Conservation (phyloP, 768 basidiomycete species). For the Mrakia blollopis region DNA sequence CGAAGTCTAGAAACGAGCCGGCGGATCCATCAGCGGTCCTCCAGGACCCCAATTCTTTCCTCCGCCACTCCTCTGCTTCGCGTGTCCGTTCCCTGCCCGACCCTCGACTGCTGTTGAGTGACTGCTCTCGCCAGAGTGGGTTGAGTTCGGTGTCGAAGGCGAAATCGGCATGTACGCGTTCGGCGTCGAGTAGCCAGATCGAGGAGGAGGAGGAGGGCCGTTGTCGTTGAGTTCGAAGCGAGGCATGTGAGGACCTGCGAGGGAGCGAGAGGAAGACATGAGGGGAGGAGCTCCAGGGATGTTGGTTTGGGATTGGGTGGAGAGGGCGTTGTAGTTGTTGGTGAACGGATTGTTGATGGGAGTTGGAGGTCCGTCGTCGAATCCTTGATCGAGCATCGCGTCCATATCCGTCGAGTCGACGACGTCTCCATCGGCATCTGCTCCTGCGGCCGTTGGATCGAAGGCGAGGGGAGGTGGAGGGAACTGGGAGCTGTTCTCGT, state of each 20-base stretch:
- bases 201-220: slow-evolving; percentile 4
- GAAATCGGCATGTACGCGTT: slow-evolving; percentile 15
- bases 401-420: slow-evolving; percentile 74
- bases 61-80: slow-evolving; percentile 43
- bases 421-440: slow-evolving; percentile 45
- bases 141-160: slow-evolving; percentile 27
- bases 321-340: slow-evolving; percentile 8
- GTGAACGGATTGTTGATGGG: background rate
- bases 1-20: slow-evolving; percentile 3
- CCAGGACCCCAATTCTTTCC: slow-evolving; percentile 31
- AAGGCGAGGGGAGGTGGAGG: slow-evolving; percentile 81
- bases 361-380: slow-evolving; percentile 59
- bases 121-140: slow-evolving; percentile 13
- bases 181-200: slow-evolving; percentile 13
- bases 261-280: background rate
- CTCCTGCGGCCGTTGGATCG: slow-evolving; percentile 45
- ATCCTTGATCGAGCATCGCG: slow-evolving; percentile 86
- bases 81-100: slow-evolving; percentile 39
- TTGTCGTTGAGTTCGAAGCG: slow-evolving; percentile 31
- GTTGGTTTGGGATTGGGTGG: background rate
- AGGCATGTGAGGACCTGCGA: slow-evolving; percentile 11
- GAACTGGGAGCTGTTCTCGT: slow-evolving; percentile 66
- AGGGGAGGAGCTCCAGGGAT: background rate
- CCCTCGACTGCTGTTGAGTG: slow-evolving; percentile 38
- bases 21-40: slow-evolving; percentile 25